These are phyloP conservation scores for Persicaria maculosa DNA, from an alignment of 148 eudicot species.

Conservation along the genomic window DNA sequence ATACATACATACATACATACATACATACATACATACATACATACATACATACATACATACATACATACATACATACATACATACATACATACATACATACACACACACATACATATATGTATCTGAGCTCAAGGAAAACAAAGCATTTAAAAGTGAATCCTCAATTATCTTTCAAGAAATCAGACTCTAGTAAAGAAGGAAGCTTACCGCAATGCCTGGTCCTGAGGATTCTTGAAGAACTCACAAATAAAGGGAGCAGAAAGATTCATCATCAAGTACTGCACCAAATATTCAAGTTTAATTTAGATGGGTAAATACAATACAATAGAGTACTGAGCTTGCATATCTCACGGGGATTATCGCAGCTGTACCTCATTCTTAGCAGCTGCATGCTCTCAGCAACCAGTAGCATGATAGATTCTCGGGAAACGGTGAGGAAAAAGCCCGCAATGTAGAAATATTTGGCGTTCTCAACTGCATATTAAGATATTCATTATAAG, in stretches of 20 bases:
- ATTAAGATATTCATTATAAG: background rate
- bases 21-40: too few species aligned
- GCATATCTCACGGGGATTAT: background rate
- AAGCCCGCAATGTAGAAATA: constrained; percentile 91
- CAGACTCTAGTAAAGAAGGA: background rate
- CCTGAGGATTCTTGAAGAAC: constrained; percentile 87
- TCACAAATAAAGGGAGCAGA: constrained; percentile 98
- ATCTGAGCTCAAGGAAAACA: constrained; percentile 34
- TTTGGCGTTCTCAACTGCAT: constrained; percentile 94
- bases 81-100: too few species aligned
- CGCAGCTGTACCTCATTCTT: constrained; percentile 63
- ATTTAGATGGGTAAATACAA: background rate
- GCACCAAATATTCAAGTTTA: background rate
- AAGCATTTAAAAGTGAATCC: background rate
- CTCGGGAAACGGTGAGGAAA: constrained; percentile 94
- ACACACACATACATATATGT: background rate
- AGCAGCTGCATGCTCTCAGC: constrained; percentile 97
- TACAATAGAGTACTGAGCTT: too few species aligned
- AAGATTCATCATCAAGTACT: constrained; percentile 48
- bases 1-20: too few species aligned
- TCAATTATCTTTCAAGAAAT: background rate
- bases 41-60: too few species aligned
- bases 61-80: too few species aligned
- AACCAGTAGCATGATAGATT: constrained; percentile 84
- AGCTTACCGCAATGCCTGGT: constrained; percentile 70